Evolutionary conservation across 306 rosid species (phyloP), one percentile per base, ranked within the genome.

Genomic region (Malus sieversii): DNA sequence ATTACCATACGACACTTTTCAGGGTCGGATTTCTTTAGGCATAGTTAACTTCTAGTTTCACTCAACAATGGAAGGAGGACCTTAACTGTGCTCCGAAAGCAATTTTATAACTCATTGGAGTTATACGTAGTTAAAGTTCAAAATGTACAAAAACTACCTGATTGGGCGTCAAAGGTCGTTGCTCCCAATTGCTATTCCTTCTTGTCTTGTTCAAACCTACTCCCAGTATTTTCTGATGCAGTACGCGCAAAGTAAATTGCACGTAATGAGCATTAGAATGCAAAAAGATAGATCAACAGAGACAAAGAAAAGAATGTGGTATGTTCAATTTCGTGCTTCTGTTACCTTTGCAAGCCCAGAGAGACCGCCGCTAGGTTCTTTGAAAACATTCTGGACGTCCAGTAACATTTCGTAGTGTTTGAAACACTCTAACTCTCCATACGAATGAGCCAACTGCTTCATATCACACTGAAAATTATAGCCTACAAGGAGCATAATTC

Each of bases 121-220:
- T 15, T 16, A 15, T 4, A 35, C 2, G 8, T 35, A 35, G 8
- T 18, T 4, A 4, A 15, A 48, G 16, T 9, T 48, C 8, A 14
- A 48, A 15, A 15, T 4, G 30, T 25, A 75, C 3, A 4, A 8
- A 74, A 77, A 48, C 82, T 77, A 92, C 98, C 86, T 95, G 99
- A 84, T 92, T 88, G 79, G 40, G 81, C 42, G 93, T 83, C 77
- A 95, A 83, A 66, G 99, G 99, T 7, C 99, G 86, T 51, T 86
- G 96, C 83, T 95, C 99, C 99, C 97, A 95, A 75, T 95, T 83
- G 86, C 99, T 95, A 84, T 89, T 90, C 79, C 96, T 88, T 75
- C 97, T 88, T 51, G 98, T 90, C 87, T 95, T 95, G 91, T 95
- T 92, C 81, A 95, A 85, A 80, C 86, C 86, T 77, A 94, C 93